These are phyloP conservation scores for Myotisia sp. DNA, from an alignment of 2,329 filamentous ascomycete species.

Conservation along the genomic window DNA sequence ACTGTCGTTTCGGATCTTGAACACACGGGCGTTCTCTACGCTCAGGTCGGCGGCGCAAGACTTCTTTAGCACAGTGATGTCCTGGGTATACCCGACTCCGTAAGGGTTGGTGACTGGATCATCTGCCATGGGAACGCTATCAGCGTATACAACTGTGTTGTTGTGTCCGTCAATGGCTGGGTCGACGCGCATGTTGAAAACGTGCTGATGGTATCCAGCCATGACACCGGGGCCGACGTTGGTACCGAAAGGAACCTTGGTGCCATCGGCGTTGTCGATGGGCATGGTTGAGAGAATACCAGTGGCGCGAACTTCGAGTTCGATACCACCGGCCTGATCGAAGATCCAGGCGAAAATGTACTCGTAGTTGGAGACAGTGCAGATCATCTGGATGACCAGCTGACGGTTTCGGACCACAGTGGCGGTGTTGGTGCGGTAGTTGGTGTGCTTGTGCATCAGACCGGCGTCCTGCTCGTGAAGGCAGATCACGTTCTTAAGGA, in stretches of 20 bases:
- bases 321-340: slow-evolving; percentile 54
- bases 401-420: slow-evolving; percentile 50
- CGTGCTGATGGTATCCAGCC: slow-evolving; percentile 60
- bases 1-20: slow-evolving; percentile 44
- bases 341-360: slow-evolving; percentile 60
- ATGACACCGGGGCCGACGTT: slow-evolving; percentile 56
- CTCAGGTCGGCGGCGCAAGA: slow-evolving; percentile 38
- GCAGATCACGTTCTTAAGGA: slow-evolving; percentile 54
- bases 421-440: slow-evolving; percentile 51
- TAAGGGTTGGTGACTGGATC: slow-evolving; percentile 38
- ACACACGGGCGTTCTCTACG: slow-evolving; percentile 36
- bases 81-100: slow-evolving; percentile 37
- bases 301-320: slow-evolving; percentile 54
- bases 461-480: slow-evolving; percentile 58
- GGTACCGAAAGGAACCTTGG: slow-evolving; percentile 52
- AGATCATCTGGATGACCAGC: slow-evolving; percentile 54
- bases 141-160: slow-evolving; percentile 44
- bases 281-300: slow-evolving; percentile 54
- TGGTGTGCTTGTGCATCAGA: slow-evolving; percentile 58
- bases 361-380: slow-evolving; percentile 59
- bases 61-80: slow-evolving; percentile 34
- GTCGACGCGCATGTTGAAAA: slow-evolving; percentile 54
- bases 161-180: slow-evolving; percentile 46
- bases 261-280: slow-evolving; percentile 45
- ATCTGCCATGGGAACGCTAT: slow-evolving; percentile 47